Evolutionary conservation across 2,329 filamentous ascomycete species (phyloP), one percentile per base, ranked within the genome.

Genomic region (Epichloe elymi): DNA sequence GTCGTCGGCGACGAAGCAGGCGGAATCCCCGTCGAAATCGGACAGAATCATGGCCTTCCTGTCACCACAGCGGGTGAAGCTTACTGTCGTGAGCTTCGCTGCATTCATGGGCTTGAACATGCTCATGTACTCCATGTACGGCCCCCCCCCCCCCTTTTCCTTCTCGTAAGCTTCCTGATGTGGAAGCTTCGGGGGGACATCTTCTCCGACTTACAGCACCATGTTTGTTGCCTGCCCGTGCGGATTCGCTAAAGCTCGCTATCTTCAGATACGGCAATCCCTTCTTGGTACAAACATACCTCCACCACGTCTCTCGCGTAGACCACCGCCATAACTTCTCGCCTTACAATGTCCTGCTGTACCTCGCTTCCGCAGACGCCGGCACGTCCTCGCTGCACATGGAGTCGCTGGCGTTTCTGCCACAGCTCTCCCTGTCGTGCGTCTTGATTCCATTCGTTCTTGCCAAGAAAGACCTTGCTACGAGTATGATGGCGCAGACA

Each of bases 321-420:
- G 93, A 98, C 65, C 93, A 98, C 68, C 85, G 93, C 14, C 93
- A 98, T 71, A 98, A 98, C 71, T 98, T 98, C 70, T 96, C 90
- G 10, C 87, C 89, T 1, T 98, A 97, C 74, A 96, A 95, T 66
- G 86, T 83, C 1, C 76, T 96, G 7, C 78, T 98, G 2, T 95
- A 98, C 65, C 78, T 95, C 41, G 83, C 83, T 47, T 95, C 93
- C 0, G 82, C 86, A 2, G 68, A 73, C 2, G 65, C 73, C 0
- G 65, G 70, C 0, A 65, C 71, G 0, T 60, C 66, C 1, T 59
- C 67, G 17, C 38, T 77, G 44, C 64, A 66, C 65, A 65, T 90
- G 48, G 89, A 95, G 63, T 86, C 86, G 0, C 69, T 95, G 5
- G 90, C 93, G 2, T 98, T 98, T 61, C 53, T 94, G 15, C 93